A percentile compares a stretch with the other conserved stretches of the same genome.
These are phyloP conservation scores for Pugionium cornutum DNA, from an alignment of 345 rosid genomes.

Conservation along the genomic window DNA sequence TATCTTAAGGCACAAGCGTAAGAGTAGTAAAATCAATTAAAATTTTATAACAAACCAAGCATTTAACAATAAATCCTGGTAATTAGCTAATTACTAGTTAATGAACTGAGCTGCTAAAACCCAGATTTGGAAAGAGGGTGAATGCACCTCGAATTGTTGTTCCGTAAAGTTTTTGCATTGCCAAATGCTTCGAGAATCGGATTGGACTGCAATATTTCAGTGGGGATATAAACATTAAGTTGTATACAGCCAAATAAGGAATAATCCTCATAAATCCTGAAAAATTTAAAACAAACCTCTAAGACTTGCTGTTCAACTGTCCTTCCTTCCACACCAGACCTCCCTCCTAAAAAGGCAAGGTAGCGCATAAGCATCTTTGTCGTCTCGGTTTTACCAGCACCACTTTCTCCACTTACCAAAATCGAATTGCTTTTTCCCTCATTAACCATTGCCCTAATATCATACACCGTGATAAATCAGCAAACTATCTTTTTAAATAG, in stretches of 20 bases:
- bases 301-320: constrained; percentile 97
- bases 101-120: constrained; percentile 1
- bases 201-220: constrained; percentile 64
- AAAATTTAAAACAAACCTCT: constrained; percentile 53
- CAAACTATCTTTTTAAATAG: constrained; percentile 18
- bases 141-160: constrained; percentile 85
- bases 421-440: constrained; percentile 89
- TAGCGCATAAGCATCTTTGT: constrained; percentile 96
- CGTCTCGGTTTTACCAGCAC: constrained; percentile 98
- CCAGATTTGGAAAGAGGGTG: constrained; percentile 12
- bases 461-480: constrained; percentile 37
- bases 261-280: constrained; percentile 12
- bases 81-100: not conserved
- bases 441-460: constrained; percentile 80
- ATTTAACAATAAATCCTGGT: constrained; percentile 16
- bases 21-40: not conserved
- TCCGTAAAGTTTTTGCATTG: constrained; percentile 91
- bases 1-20: constrained; percentile 9
- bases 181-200: constrained; percentile 99
- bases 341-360: constrained; percentile 88
- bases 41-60: not conserved
- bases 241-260: constrained; percentile 4
- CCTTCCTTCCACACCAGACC: constrained; percentile 92
- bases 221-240: constrained; percentile 16
- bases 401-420: constrained; percentile 98